Base-by-base conservation (phyloP, 306 rosid genomes). In the Fragaria vesca region DNA sequence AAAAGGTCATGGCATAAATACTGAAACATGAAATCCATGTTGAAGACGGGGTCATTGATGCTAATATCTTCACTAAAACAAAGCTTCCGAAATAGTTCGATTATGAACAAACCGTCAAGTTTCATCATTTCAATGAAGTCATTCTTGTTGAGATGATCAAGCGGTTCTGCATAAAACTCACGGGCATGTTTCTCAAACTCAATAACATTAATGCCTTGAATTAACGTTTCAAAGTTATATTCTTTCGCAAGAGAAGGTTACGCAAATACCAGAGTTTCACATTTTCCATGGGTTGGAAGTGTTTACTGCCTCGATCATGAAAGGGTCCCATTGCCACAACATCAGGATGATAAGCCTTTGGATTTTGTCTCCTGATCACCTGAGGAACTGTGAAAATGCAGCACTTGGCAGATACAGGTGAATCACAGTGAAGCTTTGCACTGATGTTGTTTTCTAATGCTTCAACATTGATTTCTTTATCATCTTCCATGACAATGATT, bases 21-120 rank as follows among this genome's bases (percentile, higher is more conserved):
- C 16, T 73, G 75, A 26, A n/a, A 60, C 70, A 77, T 45, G 51
- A 76, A 77, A 12, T 77, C 54, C 67, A 74, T 77, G 17, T 43
- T 30, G 74, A 82, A 82, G 5, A 82, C 40, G 0, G 69, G 82
- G 38, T 82, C 82, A 45, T 68, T 30, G 12, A 3, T 0, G 2
- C 17, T 17, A n/a, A 0, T 50, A 17, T 46, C 74, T 28, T 8
- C 3, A 8, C 54, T 1, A 42, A 40, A 8, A 2, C 50, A 47
- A 36, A 62, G 10, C 74, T 77, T 81, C 6, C 75, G 74, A 30
- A 81, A 72, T 10, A 81, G 43, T 69, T 81, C 78, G 1, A 81
- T 12, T 4, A 82, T 11, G 71, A 78, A 82, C 61, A 82, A 78
- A 38, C 77, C 82, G 12, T 82, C 85, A 30, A 73, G 47, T 0